Percentiles rank a stretch among this genome's conserved stretches.
Evolutionary conservation across 2,329 filamentous ascomycete genomes (phyloP).

Genomic region (Zopfia rhizophila): DNA sequence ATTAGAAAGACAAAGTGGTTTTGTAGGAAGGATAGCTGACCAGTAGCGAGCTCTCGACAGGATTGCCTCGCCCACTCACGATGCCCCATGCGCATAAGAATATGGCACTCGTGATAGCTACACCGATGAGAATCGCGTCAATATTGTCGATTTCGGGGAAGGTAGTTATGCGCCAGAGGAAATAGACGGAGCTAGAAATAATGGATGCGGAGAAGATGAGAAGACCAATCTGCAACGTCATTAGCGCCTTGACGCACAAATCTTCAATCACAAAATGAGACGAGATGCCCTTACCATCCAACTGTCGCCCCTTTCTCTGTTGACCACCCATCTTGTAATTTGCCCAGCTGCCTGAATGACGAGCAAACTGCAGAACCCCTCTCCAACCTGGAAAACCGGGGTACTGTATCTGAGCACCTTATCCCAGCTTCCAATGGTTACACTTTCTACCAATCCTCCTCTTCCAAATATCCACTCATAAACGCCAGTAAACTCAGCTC

Average conservation of each 20-base stretch:
- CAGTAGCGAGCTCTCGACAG: slow-evolving; percentile 91
- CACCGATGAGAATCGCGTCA: slow-evolving; percentile 91
- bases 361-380: slow-evolving; percentile 95
- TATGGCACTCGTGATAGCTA: slow-evolving; percentile 89
- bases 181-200: slow-evolving; percentile 94
- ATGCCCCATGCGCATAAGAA: slow-evolving; percentile 96
- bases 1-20: neutral
- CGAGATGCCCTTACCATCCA: slow-evolving; percentile 79
- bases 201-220: slow-evolving; percentile 89
- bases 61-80: slow-evolving; percentile 90
- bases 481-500: slow-evolving; percentile 72
- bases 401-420: slow-evolving; percentile 88
- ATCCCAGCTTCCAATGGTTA: slow-evolving; percentile 89
- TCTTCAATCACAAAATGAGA: neutral
- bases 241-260: slow-evolving; percentile 45
- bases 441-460: slow-evolving; percentile 80
- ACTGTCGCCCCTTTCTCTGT: slow-evolving; percentile 89
- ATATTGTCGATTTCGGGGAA: slow-evolving; percentile 94
- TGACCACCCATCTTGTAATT: slow-evolving; percentile 94
- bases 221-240: slow-evolving; percentile 77
- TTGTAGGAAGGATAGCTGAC: slow-evolving; percentile 28
- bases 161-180: slow-evolving; percentile 92
- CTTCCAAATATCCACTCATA: slow-evolving; percentile 90
- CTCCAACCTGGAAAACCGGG: slow-evolving; percentile 91
- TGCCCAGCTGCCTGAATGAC: slow-evolving; percentile 96